A percentile compares a stretch with the other conserved stretches of the same genome.
These are phyloP conservation scores for Asterophora parasitica DNA, from an alignment of 768 basidiomycete genomes.

Conservation along the genomic window DNA sequence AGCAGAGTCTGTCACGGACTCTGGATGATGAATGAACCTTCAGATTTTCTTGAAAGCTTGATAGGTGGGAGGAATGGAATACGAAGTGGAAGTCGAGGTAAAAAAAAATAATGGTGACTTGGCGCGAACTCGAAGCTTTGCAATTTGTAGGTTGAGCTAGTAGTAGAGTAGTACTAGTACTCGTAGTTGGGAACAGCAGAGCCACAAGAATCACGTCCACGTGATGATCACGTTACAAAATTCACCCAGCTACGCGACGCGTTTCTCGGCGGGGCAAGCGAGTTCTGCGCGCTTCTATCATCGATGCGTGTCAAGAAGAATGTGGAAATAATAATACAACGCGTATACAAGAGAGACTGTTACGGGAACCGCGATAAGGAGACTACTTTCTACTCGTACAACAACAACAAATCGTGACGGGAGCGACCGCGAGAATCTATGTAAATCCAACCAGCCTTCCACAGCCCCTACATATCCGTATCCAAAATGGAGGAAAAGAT, in stretches of 20 bases:
- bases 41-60: too few relatives aligned
- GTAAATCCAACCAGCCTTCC: constrained; percentile 9
- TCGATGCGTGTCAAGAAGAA: not conserved
- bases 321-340: not conserved
- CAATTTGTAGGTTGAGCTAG: too few relatives aligned
- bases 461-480: not conserved
- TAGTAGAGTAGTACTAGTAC: too few relatives aligned
- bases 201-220: constrained; percentile 20
- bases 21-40: too few relatives aligned
- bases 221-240: constrained; percentile 17
- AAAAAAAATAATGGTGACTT: too few relatives aligned
- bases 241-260: constrained; percentile 3
- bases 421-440: not conserved
- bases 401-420: too few relatives aligned
- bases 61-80: too few relatives aligned
- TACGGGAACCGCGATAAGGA: not conserved
- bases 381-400: constrained; percentile 4
- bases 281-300: not conserved
- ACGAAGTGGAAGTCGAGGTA: too few relatives aligned
- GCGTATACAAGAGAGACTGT: not conserved
- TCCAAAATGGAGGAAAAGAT: constrained; percentile 3
- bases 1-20: not conserved
- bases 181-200: too few relatives aligned
- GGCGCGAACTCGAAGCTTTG: too few relatives aligned
- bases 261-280: not conserved